Percentiles rank a stretch among this genome's conserved stretches.
Evolutionary conservation across 2,329 filamentous ascomycete genomes (phyloP).

Genomic region (Alternaria panax): DNA sequence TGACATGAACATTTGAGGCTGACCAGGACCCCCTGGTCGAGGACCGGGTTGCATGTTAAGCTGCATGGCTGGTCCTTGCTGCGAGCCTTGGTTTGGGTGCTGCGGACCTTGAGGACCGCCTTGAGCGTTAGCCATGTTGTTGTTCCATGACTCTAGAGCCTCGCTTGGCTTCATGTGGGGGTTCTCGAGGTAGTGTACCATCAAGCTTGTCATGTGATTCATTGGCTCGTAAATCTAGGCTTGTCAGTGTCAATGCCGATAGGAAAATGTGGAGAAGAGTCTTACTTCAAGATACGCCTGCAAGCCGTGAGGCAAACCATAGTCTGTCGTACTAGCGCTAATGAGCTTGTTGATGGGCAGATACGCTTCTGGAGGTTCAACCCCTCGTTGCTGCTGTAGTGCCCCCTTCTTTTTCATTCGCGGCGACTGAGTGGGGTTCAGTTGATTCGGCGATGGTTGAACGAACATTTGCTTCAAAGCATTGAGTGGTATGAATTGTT

Average conservation of each 20-base stretch:
- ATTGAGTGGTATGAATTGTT: conserved; percentile 81
- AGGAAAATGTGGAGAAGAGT: conserved; percentile 12
- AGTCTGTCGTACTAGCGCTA: conserved; percentile 56
- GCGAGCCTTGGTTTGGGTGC: conserved; percentile 27
- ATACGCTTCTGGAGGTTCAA: conserved; percentile 47
- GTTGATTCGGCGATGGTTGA: conserved; percentile 55
- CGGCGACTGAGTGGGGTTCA: conserved; percentile 64
- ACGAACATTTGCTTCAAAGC: conserved; percentile 58
- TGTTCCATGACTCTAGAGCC: conserved; percentile 63
- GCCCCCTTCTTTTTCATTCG: conserved; percentile 61
- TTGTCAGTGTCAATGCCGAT: conserved; percentile 32
- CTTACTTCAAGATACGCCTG: conserved; percentile 69
- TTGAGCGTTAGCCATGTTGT: conserved; percentile 49
- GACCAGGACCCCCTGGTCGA: conserved; percentile 42
- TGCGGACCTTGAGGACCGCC: conserved; percentile 17
- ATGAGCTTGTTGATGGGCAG: conserved; percentile 57
- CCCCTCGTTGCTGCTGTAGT: conserved; percentile 43
- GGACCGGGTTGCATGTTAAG: conserved; percentile 44
- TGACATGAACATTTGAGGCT: conserved; percentile 60
- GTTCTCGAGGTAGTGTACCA: conserved; percentile 64
- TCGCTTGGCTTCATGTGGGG: conserved; percentile 61
- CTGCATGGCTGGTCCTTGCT: conserved; percentile 37
- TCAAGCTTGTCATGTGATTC: conserved; percentile 68
- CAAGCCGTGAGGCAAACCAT: conserved; percentile 64
- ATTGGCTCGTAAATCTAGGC: conserved; percentile 69